Evolutionary conservation across 306 rosid species (phyloP).

Genomic region (Rubus idaeus): DNA sequence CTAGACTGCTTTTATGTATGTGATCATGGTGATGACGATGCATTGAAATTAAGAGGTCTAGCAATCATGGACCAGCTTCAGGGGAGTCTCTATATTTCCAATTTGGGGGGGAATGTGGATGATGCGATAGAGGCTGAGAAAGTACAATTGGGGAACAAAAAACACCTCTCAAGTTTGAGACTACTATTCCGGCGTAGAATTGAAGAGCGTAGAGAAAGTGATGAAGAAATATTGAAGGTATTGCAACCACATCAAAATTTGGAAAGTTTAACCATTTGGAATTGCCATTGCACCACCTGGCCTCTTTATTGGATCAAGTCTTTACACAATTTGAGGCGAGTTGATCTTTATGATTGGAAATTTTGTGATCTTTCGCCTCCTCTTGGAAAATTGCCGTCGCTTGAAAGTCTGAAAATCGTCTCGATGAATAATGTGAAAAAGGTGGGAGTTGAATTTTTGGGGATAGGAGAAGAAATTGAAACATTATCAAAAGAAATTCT

Average conservation of each 20-base stretch:
- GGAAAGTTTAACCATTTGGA: background rate
- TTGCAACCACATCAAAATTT: conserved; percentile 17
- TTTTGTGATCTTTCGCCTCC: conserved; percentile 8
- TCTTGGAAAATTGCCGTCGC: conserved; percentile 1
- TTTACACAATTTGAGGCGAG: background rate
- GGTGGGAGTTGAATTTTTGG: conserved; percentile 11
- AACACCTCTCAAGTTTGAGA: background rate
- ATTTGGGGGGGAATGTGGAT: background rate
- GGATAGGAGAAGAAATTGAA: background rate
- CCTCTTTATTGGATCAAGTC: conserved; percentile 4
- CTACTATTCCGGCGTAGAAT: background rate
- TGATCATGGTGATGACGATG: background rate
- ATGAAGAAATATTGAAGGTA: conserved; percentile 3
- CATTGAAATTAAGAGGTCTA: background rate
- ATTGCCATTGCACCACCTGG: background rate
- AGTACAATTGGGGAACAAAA: background rate
- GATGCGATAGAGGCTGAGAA: background rate
- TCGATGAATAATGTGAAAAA: background rate
- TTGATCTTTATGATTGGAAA: accelerated
- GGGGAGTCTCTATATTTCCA: background rate
- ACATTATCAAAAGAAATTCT: background rate
- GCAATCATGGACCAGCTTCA: background rate
- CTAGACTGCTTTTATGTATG: background rate
- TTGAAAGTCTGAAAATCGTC: background rate
- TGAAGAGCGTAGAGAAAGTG: background rate